phyloP scores from a whole-genome alignment of 2,329 filamentous ascomycete genomes.

The Fusarium sp. region DNA sequence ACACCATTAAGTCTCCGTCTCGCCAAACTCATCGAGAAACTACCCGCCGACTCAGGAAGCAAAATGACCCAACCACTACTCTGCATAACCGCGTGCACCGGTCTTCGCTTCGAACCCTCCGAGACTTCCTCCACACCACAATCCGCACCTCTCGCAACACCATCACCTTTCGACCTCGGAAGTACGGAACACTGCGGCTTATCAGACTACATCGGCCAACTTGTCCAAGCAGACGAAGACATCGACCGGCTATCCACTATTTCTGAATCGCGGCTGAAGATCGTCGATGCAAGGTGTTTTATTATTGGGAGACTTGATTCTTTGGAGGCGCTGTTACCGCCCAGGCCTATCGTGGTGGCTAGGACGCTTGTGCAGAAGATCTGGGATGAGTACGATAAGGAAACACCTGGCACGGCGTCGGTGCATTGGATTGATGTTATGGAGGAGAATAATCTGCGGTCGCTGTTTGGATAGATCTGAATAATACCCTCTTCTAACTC shows the following conservation, averaged over 20 bases:
- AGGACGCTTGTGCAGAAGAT: constrained; percentile 29
- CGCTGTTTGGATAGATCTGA: constrained; percentile 30
- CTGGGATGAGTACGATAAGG: constrained; percentile 37
- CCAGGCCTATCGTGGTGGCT: constrained; percentile 27
- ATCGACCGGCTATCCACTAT: constrained; percentile 7
- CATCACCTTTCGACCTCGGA: neutral
- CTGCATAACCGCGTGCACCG: constrained; percentile 51
- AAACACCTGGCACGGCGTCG: neutral
- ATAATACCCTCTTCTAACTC: neutral
- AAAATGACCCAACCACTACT: constrained; percentile 51
- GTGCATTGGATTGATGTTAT: constrained; percentile 42
- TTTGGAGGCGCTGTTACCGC: constrained; percentile 24
- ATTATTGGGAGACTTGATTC: constrained; percentile 5
- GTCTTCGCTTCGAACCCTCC: constrained; percentile 37
- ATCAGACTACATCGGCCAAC: constrained; percentile 27
- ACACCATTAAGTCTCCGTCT: constrained; percentile 47
- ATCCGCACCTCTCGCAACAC: neutral
- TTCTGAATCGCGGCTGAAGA: constrained; percentile 13
- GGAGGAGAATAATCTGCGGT: constrained; percentile 38
- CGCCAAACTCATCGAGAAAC: constrained; percentile 45
- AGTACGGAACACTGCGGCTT: constrained; percentile 24
- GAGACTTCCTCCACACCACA: neutral
- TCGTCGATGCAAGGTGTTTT: constrained; percentile 28
- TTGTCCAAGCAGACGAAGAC: constrained; percentile 27
- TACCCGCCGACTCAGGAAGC: constrained; percentile 49